Evolutionary conservation across 208 protist genomes (phyloP).

Genomic region (Zelonia costaricensis): DNA sequence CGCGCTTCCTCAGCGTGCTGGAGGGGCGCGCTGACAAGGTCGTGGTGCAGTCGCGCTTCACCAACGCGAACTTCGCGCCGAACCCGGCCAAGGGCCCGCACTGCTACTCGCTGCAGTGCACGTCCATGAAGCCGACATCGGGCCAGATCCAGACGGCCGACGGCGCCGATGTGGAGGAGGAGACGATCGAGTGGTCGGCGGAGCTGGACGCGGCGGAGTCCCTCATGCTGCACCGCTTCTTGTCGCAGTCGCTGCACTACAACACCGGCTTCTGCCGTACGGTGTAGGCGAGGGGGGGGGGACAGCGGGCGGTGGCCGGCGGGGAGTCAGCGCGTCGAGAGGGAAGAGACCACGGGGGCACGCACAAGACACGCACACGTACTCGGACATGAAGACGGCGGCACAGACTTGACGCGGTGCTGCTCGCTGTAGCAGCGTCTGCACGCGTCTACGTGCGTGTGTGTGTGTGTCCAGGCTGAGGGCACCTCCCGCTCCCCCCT

Average conservation of each 20-base stretch:
- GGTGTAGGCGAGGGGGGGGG: background rate
- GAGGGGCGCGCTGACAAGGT: slow-evolving; percentile 70
- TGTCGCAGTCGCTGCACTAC: slow-evolving; percentile 79
- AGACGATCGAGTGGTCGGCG: slow-evolving; percentile 73
- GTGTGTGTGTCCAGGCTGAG: background rate
- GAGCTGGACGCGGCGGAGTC: slow-evolving; percentile 75
- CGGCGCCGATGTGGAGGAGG: slow-evolving; percentile 48
- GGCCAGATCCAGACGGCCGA: slow-evolving; percentile 49
- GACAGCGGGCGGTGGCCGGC: background rate
- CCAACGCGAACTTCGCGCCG: slow-evolving; percentile 70
- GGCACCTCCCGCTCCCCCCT: too few relatives aligned
- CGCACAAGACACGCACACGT: too few relatives aligned
- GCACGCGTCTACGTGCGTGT: too few relatives aligned
- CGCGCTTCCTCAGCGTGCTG: slow-evolving; percentile 81
- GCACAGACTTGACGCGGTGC: too few relatives aligned
- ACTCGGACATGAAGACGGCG: too few relatives aligned
- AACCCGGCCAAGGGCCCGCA: slow-evolving; percentile 42
- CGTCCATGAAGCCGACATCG: slow-evolving; percentile 51
- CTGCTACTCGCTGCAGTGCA: slow-evolving; percentile 61
- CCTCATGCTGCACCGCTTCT: slow-evolving; percentile 87
- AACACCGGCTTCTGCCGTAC: slow-evolving; percentile 66
- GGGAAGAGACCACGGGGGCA: background rate
- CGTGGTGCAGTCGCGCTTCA: slow-evolving; percentile 84
- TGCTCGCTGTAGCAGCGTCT: too few relatives aligned
- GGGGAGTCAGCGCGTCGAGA: background rate